Percentiles rank a stretch among this genome's conserved stretches.
These are phyloP conservation scores for Jaltomata sinuosa DNA, from an alignment of 257 asterid genomes.

Conservation along the genomic window DNA sequence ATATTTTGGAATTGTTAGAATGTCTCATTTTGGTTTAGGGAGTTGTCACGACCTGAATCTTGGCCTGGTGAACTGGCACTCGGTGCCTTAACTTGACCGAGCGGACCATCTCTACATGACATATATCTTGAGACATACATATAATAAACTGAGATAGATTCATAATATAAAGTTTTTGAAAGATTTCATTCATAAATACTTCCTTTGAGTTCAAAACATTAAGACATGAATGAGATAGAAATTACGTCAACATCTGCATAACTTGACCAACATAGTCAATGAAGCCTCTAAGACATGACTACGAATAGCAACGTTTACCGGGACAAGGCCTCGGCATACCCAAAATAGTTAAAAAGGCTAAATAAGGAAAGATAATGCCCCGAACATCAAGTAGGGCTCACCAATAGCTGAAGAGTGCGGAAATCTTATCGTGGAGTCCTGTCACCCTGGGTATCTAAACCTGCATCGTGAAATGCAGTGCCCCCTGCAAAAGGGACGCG, in stretches of 20 bases:
- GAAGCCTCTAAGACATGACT: background rate
- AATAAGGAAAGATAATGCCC: background rate
- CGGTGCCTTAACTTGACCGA: background rate
- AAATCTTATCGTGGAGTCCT: background rate
- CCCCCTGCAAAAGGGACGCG: background rate
- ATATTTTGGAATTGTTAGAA: background rate
- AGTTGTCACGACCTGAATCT: background rate
- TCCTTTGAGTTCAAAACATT: no score
- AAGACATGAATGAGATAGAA: no score
- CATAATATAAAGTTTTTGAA: background rate
- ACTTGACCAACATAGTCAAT: background rate
- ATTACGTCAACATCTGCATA: background rate
- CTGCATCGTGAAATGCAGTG: background rate
- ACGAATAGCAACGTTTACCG: background rate
- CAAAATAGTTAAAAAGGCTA: background rate
- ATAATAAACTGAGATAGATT: background rate
- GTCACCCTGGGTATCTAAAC: background rate
- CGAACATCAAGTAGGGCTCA: background rate
- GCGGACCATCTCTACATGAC: background rate
- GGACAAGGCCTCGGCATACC: background rate
- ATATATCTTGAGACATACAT: background rate
- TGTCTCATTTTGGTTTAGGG: background rate
- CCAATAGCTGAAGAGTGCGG: background rate
- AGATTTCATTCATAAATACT: background rate
- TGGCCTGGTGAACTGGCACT: no score